phyloP scores from a whole-genome alignment of 176 grass and related monocot species.

The Avena insularis region DNA sequence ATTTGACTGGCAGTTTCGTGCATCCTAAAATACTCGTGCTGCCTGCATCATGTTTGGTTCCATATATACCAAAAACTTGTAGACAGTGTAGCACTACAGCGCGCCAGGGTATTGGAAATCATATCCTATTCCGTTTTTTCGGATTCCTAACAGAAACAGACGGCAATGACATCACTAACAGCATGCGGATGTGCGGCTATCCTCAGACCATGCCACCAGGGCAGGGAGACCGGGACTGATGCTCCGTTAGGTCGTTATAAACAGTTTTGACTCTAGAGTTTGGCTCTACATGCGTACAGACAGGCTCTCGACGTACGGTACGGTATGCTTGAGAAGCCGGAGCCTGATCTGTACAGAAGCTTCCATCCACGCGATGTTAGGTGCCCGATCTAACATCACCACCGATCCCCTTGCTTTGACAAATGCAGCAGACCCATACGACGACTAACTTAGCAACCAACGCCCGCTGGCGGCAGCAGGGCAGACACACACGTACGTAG shows the following conservation, averaged over 20 bases:
- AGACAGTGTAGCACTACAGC: no score
- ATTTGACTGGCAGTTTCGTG: not conserved
- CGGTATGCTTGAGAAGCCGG: not conserved
- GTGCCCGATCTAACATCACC: constrained; percentile 11
- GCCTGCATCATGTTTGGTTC: not conserved
- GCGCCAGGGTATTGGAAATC: not conserved
- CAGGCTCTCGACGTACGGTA: not conserved
- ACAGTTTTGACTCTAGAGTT: constrained; percentile 12
- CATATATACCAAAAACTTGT: no score
- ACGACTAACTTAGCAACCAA: not conserved
- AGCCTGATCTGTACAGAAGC: not conserved
- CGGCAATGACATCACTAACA: not conserved
- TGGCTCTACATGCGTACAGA: not conserved
- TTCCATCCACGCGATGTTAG: constrained; percentile 1
- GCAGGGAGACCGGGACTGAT: not conserved
- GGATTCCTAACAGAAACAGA: not conserved
- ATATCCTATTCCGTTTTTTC: not conserved
- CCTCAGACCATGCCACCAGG: not conserved
- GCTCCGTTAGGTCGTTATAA: not conserved
- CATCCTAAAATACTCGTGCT: not conserved
- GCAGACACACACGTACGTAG: not conserved
- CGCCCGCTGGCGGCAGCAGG: not conserved
- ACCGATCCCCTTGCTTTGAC: not conserved
- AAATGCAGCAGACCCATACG: not conserved
- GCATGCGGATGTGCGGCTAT: not conserved